Conservation (phyloP, 306 rosid species). For the Fragaria iinumae region DNA sequence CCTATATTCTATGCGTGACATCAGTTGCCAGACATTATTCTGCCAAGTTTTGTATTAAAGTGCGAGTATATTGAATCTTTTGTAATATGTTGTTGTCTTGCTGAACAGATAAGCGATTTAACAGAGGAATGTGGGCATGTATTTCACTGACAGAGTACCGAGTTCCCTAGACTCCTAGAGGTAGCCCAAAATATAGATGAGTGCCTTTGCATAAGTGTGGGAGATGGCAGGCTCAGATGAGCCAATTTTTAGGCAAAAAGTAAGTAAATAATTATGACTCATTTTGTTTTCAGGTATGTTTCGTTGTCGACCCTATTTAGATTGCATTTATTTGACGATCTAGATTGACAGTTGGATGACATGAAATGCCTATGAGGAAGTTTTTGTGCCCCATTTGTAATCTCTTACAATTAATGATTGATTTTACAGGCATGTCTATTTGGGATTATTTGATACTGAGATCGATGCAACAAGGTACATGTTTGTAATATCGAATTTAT, state of each 20-base stretch:
- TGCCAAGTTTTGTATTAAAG: too few relatives aligned
- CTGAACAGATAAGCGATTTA: constrained; percentile 25
- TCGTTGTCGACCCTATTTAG: not conserved
- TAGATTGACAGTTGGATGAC: not conserved
- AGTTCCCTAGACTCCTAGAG: constrained; percentile 65
- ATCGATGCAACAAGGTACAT: constrained; percentile 88
- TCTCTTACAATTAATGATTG: not conserved
- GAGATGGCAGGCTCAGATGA: constrained; percentile 99
- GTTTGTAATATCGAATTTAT: not conserved
- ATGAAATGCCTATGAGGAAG: not conserved
- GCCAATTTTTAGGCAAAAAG: constrained; percentile 98
- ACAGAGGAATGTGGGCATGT: constrained; percentile 97
- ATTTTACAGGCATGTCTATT: constrained; percentile 70
- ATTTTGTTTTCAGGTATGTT: not conserved
- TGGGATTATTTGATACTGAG: constrained; percentile 95
- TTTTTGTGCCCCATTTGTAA: not conserved
- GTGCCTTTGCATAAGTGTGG: constrained; percentile 98
- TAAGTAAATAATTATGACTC: constrained; percentile 15
- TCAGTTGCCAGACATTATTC: too few relatives aligned
- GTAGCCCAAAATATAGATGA: constrained; percentile 98
- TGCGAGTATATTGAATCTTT: too few relatives aligned
- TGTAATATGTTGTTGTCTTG: too few relatives aligned
- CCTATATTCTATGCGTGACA: too few relatives aligned
- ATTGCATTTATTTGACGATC: not conserved
- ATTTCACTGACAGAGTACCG: constrained; percentile 97